Conservation (phyloP, 805 yeast genomes). For the Brettanomyces nanus region DNA sequence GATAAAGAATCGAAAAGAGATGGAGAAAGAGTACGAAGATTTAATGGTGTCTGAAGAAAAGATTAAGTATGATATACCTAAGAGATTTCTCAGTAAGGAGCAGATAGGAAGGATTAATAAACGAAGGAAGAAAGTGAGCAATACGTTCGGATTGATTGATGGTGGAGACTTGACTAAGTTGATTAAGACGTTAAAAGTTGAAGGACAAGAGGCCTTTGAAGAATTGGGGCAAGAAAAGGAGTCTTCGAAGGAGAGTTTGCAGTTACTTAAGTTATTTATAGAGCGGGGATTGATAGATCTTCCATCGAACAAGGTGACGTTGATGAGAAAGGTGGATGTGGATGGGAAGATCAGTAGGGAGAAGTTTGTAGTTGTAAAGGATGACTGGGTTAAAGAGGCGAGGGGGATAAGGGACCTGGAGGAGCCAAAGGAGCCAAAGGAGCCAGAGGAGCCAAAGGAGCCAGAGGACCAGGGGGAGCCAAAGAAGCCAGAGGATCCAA, state of each 20-base stretch:
- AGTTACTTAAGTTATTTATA: slow-evolving; percentile 11
- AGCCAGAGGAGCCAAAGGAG: slow-evolving; percentile 2
- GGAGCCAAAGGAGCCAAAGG: background rate
- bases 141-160: slow-evolving; percentile 12
- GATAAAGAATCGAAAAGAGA: slow-evolving; percentile 15
- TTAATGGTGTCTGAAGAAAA: slow-evolving; percentile 9
- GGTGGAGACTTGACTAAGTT: slow-evolving; percentile 13
- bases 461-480: background rate
- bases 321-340: slow-evolving; percentile 7
- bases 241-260: slow-evolving; percentile 11
- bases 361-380: slow-evolving; percentile 17
- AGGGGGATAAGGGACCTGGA: slow-evolving; percentile 6
- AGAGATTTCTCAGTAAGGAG: slow-evolving; percentile 12
- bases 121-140: slow-evolving; percentile 4
- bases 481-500: too few relatives aligned
- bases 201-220: slow-evolving; percentile 5
- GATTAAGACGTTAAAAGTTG: slow-evolving; percentile 14
- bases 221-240: slow-evolving; percentile 7
- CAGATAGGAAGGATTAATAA: slow-evolving; percentile 6
- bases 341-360: slow-evolving; percentile 13
- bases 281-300: slow-evolving; percentile 13
- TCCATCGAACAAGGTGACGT: slow-evolving; percentile 19
- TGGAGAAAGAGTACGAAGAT: slow-evolving; percentile 16
- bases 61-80: slow-evolving; percentile 9
- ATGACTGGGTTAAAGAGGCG: slow-evolving; percentile 12